A percentile compares a stretch with the other conserved stretches of the same genome.
Conservation (phyloP, 495 filamentous ascomycete species). For the Endocarpon pusillum region DNA sequence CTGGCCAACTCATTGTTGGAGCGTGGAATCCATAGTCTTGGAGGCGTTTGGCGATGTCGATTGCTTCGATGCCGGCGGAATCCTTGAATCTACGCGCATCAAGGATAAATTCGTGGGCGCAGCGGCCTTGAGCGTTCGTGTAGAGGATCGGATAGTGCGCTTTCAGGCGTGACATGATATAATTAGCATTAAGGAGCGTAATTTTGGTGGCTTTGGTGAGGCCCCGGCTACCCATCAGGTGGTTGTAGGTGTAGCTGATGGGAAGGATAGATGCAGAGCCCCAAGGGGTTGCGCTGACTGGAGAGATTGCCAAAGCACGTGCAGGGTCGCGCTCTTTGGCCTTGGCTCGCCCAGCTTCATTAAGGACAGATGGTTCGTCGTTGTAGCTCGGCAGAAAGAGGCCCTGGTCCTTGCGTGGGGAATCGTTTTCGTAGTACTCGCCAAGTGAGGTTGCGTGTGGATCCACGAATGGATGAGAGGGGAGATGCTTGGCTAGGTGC, state of each 20-base stretch:
- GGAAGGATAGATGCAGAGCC: conserved; percentile 88
- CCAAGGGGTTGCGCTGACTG: conserved; percentile 76
- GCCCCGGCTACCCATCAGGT: conserved; percentile 85
- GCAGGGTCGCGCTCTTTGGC: conserved; percentile 32
- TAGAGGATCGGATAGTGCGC: conserved; percentile 84
- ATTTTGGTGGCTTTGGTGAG: conserved; percentile 92
- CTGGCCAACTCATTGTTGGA: conserved; percentile 96
- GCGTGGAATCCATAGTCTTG: conserved; percentile 99
- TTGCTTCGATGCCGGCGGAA: conserved; percentile 72
- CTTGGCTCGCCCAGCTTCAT: no score
- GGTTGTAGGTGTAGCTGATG: conserved; percentile 95
- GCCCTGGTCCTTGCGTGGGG: no score
- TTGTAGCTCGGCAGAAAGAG: no score
- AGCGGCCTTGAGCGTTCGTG: conserved; percentile 73
- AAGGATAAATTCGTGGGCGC: conserved; percentile 97
- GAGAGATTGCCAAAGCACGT: conserved; percentile 34
- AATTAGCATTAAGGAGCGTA: conserved; percentile 91
- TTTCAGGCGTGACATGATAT: conserved; percentile 83
- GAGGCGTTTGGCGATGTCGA: conserved; percentile 92
- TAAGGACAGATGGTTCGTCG: no score
- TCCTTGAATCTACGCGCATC: conserved; percentile 80
- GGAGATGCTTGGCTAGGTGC: conserved; percentile 65
- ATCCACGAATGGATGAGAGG: conserved; percentile 50
- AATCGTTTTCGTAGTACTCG: not conserved
- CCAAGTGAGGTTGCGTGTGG: no score